Evolutionary conservation across 1,284 basidiomycete species (phyloP).

Genomic region (Leccinum subrobustum): DNA sequence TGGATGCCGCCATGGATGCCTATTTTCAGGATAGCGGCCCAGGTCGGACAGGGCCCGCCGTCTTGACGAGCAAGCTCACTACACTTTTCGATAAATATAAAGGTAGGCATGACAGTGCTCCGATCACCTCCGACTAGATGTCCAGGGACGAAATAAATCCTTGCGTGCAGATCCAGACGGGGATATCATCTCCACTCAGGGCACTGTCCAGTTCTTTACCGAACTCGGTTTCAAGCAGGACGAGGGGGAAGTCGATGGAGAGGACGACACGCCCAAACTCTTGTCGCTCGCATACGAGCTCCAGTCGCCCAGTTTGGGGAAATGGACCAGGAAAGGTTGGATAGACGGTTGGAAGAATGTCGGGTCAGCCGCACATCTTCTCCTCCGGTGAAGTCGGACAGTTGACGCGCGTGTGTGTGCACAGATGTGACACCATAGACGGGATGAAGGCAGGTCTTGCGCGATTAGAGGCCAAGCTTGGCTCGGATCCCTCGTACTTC

Average conservation of each 20-base stretch:
- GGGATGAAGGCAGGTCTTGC: conserved; percentile 64
- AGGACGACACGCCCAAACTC: conserved; percentile 71
- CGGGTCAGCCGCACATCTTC: conserved; percentile 43
- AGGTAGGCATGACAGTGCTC: conserved; percentile 41
- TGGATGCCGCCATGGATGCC: conserved; percentile 76
- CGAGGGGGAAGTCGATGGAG: conserved; percentile 56
- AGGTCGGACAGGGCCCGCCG: conserved; percentile 27
- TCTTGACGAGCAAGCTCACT: conserved; percentile 58
- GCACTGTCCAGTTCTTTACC: conserved; percentile 68
- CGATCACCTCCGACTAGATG: conserved; percentile 3
- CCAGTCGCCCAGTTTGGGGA: conserved; percentile 69
- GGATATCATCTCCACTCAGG: conserved; percentile 67
- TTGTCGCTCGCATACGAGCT: conserved; percentile 78
- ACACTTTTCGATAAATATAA: conserved; percentile 78
- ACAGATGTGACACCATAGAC: conserved; percentile 70
- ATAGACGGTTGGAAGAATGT: conserved; percentile 77
- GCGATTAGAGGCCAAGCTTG: conserved; percentile 62
- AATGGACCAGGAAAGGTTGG: conserved; percentile 79
- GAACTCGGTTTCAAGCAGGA: conserved; percentile 29
- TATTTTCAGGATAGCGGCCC: conserved; percentile 55
- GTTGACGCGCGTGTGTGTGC: conserved; percentile 2
- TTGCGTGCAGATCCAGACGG: conserved; percentile 48
- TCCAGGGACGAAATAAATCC: background rate
- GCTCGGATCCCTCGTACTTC: conserved; percentile 74
- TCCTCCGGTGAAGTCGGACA: conserved; percentile 2